Evolutionary conservation across 1,284 basidiomycete genomes (phyloP), one percentile per base, ranked within the genome.

Genomic region (Rhodotorula glutinis): DNA sequence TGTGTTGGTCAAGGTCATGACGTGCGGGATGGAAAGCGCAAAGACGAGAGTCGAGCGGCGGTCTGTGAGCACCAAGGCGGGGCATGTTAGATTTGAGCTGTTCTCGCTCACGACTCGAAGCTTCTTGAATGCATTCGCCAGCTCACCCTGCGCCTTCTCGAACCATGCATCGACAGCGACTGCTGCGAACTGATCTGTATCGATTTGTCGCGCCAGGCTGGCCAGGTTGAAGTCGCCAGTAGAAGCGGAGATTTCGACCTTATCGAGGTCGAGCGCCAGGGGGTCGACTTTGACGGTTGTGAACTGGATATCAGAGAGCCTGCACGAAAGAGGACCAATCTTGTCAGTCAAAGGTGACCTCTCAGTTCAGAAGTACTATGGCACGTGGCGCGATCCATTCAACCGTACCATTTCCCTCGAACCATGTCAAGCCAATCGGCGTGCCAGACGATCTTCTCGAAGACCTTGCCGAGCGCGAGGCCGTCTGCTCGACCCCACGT

Each of bases 401-500:
- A 2, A 10, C 43, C 40, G 3, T 74, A 88, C 93, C 93, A 97
- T 77, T 91, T 85, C 59, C 92, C 92, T 69, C 88, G 87, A 67
- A 98, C 91, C 93, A 98, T 96, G 59, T 90, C 86, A 29, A 91
- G 78, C 74, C 96, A 92, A 73, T 93, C 91, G n/a, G 87, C 85
- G 77, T 98, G 95, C 76, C 92, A 98, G 0, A 97, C 95, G 66
- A 98, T 95, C 60, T 85, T 83, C 76, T 97, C 86, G 74, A 95
- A 98, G 0, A 95, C 88, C 2, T 88, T 88, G 4, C 91, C 87
- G 11, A 98, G 83, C 0, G 92, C 90, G 4, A 95, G 82, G 14
- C 92, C 90, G 76, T 98, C 94, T 75, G 95, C 91, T 29, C 95
- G 84, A 71, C 87, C 88, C 80, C 97, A 96, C 0, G 95, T 98